These are phyloP conservation scores for Carex myosuroides DNA, from an alignment of 176 grass and related monocot genomes.

Conservation along the genomic window DNA sequence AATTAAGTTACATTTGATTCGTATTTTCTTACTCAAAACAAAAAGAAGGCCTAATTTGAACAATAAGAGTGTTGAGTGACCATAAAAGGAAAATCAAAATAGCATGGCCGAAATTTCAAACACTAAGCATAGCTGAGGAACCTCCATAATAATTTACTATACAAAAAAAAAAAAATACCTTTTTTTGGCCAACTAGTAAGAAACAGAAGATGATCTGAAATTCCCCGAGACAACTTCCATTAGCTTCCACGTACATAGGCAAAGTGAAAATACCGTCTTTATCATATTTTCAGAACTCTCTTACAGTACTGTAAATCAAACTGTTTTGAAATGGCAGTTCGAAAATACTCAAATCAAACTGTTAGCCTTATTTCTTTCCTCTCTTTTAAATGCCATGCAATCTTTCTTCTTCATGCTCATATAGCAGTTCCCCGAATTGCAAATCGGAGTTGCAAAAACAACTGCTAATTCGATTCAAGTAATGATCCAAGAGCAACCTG, in stretches of 20 bases:
- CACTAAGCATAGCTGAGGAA: not conserved
- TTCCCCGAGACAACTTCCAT: not conserved
- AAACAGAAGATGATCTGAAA: not conserved
- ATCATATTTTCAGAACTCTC: not conserved
- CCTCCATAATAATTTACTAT: not conserved
- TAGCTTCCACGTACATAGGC: not conserved
- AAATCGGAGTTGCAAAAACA: not conserved
- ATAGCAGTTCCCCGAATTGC: not conserved
- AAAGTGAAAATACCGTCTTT: not conserved
- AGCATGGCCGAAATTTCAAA: not conserved
- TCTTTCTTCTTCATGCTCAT: not conserved
- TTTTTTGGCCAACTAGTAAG: not conserved
- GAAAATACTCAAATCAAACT: not conserved
- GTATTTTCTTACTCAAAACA: not conserved
- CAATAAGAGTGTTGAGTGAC: not conserved
- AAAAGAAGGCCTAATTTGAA: not conserved
- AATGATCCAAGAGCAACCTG: constrained; percentile 51
- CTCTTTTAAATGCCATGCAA: not conserved
- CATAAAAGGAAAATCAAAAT: not conserved
- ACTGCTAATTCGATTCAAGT: constrained; percentile 15
- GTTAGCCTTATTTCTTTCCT: not conserved
- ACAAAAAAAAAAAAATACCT: not conserved
- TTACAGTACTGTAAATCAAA: not conserved
- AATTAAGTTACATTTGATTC: not conserved
- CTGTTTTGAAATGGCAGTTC: not conserved